Evolutionary conservation across 140 eudicot species (phyloP).

Genomic region (Bidens hawaiensis): DNA sequence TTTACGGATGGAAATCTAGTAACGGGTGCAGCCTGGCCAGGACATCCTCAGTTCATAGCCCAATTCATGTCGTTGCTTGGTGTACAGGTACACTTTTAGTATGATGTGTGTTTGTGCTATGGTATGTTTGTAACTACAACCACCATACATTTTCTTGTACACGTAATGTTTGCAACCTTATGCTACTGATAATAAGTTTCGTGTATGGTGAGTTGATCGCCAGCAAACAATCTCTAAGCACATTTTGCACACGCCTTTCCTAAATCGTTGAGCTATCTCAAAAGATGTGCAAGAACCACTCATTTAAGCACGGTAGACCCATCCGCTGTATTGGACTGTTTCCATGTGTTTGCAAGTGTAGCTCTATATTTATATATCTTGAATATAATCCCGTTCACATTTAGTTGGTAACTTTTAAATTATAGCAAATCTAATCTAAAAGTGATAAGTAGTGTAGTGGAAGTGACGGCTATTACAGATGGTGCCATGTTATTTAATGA

Average conservation of each 20-base stretch:
- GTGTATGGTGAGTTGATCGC: neutral
- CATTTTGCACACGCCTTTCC: neutral
- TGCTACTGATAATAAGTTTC: neutral
- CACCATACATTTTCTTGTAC: neutral
- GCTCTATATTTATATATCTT: too few relatives aligned
- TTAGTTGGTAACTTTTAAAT: too few relatives aligned
- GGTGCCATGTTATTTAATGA: too few relatives aligned
- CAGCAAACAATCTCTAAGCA: neutral
- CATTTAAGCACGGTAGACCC: neutral
- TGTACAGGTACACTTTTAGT: conserved; percentile 52
- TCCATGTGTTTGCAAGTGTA: too few relatives aligned
- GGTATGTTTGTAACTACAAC: neutral
- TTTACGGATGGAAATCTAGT: conserved; percentile 95
- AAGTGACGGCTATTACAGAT: too few relatives aligned
- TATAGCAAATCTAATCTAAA: too few relatives aligned
- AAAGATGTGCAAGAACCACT: neutral
- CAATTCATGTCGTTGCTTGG: conserved; percentile 81
- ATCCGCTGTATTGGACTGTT: neutral
- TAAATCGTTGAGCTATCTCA: neutral
- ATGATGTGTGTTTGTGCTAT: neutral
- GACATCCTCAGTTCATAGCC: conserved; percentile 87
- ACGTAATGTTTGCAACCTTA: conserved; percentile 6
- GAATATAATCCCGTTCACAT: too few relatives aligned
- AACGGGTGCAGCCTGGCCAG: conserved; percentile 99
- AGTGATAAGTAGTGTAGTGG: too few relatives aligned